Base-by-base conservation (phyloP, 257 asterid genomes). In the Coffea eugenioides region DNA sequence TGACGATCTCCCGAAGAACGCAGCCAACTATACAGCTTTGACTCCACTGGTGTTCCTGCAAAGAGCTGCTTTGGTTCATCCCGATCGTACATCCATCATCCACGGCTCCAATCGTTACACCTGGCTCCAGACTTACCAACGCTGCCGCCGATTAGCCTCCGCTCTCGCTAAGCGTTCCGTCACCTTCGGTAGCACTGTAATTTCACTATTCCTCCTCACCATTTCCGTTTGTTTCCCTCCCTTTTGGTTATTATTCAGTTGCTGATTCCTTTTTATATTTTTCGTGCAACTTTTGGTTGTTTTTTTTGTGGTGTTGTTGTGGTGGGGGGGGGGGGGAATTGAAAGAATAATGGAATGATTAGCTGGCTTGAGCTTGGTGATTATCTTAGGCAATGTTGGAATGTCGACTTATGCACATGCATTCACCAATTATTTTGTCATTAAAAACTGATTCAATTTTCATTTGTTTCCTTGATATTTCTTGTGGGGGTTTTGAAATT, bases 101-200 rank as follows among this genome's bases (percentile, higher is more conserved):
- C 98, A 95, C 56, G 97, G 94, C 71, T 82, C 94, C 9, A 74
- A 85, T 10, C 71, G 80, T 2, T 95, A 91, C 87, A 95, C 97
- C 75, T 95, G 99, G 98, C 92, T 76, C 3, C 97, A 95, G 85
- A 95, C 99, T 76, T 95, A 93, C 88, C 86, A 83, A 5, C 97
- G 99, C 6, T 95, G 99, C 87, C 90, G 97, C 82, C 91, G 91
- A 75, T 87, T 95, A 52, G 97, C 99, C 23, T 95, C 99, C 85
- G 98, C 99, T 52, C 98, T 95, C 77, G 43, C 82, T 14, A 83
- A 73, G 59, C 89, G 90, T 27, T 89, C 89, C 83, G 79, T 93
- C 86, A 86, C 92, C 83, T 92, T 87, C 41, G 99, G 99, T 4
- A 80, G 83, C 95, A 95, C 99, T 39, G 98, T 95, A 77, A 85